Evolutionary conservation across 148 eudicot species (phyloP), one percentile per base, ranked within the genome.

Genomic region (Amaranthus hypochondriacus): DNA sequence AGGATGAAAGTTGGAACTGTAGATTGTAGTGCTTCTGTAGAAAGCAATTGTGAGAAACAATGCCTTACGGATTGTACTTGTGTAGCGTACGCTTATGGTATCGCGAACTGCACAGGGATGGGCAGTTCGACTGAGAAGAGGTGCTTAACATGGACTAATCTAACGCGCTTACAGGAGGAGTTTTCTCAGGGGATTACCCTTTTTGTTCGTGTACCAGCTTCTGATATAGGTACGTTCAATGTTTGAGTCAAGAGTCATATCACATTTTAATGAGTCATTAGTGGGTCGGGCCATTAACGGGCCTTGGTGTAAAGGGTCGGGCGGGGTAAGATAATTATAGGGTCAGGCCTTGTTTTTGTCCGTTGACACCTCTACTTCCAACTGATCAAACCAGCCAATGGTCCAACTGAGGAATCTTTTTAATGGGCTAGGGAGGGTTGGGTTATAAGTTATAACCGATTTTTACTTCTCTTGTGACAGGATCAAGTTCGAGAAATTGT

Each of bases 31-130:
- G 53, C 7, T 21, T 4, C 10, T 73, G 39, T 28, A 28, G 39
- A 28, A 28, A 28, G 2, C 39, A 28, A 62, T 3, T 78, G 81
- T 39, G 3, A 47, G 46, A n/a, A 56, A 52, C 0, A 9, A 48
- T 78, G 81, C 65, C 57, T 15, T 4, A 0, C 2, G 2, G 69
- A 69, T 5, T 68, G 70, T 46, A 0, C 12, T 4, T 85, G 85
- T 72, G 42, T 55, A 21, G 87, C 85, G 12, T 82, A 85, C 62
- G 69, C 77, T 10, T 72, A 18, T 61, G 66, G n/a, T 55, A 48
- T 0, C 51, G 48, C 46, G 14, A 58, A 51, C 51, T 53, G 43
- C 66, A n/a, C 2, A 0, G 61, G 63, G 63, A 42, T 13, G 6
- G 18, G n/a, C 64, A 28, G 57, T 9, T 46, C 9, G 0, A 8